phyloP scores from a whole-genome alignment of 306 rosid species.

The Ammopiptanthus mongolicus region DNA sequence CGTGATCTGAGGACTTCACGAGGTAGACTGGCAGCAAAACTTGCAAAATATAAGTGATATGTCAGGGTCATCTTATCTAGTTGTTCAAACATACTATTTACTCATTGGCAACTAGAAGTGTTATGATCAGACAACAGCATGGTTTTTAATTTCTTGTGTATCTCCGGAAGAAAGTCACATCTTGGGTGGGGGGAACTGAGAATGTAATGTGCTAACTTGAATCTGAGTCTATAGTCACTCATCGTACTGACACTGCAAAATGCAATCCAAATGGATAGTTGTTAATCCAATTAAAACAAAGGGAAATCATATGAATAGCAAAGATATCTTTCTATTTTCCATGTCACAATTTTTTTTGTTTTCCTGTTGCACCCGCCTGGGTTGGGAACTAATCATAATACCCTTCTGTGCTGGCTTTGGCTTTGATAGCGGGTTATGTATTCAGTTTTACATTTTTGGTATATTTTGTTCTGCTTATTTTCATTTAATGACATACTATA shows the following conservation, averaged over 20 bases:
- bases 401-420: neutral
- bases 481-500: neutral
- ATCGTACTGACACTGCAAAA: neutral
- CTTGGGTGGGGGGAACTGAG: neutral
- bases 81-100: neutral
- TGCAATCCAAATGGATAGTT: neutral
- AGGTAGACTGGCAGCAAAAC: constrained; percentile 65
- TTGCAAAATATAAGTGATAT: constrained; percentile 31
- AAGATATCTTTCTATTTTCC: neutral
- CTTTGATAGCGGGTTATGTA: neutral
- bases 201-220: neutral
- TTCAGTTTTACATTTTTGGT: neutral
- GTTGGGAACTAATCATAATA: neutral
- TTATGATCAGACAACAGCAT: neutral
- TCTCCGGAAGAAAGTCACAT: neutral
- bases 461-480: neutral
- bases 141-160: neutral
- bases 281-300: neutral
- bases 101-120: neutral
- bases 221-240: neutral
- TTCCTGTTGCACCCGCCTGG: neutral
- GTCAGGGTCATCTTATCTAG: neutral
- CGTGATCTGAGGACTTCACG: constrained; percentile 48
- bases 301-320: neutral
- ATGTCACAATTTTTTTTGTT: neutral